These are phyloP conservation scores for Theileria orientalis DNA, from an alignment of 169 alveolate species.

Conservation along the genomic window DNA sequence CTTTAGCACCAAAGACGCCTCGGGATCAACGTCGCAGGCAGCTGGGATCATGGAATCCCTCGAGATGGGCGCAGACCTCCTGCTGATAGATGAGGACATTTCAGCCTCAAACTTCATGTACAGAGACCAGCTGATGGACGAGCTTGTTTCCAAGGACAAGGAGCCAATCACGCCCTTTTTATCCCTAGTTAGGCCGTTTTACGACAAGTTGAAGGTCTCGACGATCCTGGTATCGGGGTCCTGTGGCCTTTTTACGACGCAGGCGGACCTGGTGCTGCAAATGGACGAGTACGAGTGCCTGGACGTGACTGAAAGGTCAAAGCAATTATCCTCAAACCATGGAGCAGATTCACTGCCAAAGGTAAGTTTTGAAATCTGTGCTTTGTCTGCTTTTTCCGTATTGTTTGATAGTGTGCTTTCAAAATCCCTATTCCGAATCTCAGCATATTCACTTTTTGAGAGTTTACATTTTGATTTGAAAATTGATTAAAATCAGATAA, in stretches of 20 bases:
- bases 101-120: slow-evolving; percentile 67
- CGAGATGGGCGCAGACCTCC: slow-evolving; percentile 73
- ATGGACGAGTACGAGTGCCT: slow-evolving; percentile 57
- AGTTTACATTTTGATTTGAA: background rate
- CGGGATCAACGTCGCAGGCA: slow-evolving; percentile 81
- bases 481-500: background rate
- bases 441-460: background rate
- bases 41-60: slow-evolving; percentile 78
- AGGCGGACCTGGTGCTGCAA: slow-evolving; percentile 64
- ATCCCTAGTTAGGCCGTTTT: slow-evolving; percentile 35
- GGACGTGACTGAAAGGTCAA: slow-evolving; percentile 32
- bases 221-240: slow-evolving; percentile 65
- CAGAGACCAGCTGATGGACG: slow-evolving; percentile 58
- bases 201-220: slow-evolving; percentile 48
- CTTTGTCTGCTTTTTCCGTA: too few relatives aligned
- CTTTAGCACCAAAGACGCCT: slow-evolving; percentile 72
- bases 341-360: slow-evolving; percentile 9
- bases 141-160: slow-evolving; percentile 25
- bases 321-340: background rate
- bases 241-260: slow-evolving; percentile 57
- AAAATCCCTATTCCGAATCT: background rate
- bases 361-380: background rate
- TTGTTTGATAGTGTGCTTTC: background rate
- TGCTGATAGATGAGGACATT: slow-evolving; percentile 76
- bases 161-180: slow-evolving; percentile 62